Evolutionary conservation across 768 basidiomycete species (phyloP).

Genomic region (Leccinum disarticulatum): DNA sequence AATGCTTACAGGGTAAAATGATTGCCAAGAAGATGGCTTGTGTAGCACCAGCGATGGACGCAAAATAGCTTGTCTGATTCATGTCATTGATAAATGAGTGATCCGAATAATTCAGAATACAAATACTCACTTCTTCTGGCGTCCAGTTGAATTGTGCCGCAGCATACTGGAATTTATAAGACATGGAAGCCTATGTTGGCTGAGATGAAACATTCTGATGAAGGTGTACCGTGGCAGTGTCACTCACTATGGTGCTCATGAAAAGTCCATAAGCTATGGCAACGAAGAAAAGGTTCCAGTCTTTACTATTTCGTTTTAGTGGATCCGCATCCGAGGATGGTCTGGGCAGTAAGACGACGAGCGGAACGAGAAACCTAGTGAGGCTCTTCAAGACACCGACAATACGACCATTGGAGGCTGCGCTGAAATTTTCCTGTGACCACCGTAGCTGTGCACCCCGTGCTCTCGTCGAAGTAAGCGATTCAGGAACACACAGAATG

Average conservation of each 20-base stretch:
- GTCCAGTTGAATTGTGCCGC: constrained; percentile 62
- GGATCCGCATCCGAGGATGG: constrained; percentile 34
- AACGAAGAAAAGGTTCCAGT: constrained; percentile 67
- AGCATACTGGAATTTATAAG: constrained; percentile 66
- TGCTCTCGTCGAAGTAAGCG: constrained; percentile 55
- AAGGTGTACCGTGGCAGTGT: neutral
- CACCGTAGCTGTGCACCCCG: constrained; percentile 20
- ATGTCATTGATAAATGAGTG: neutral
- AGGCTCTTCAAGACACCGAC: constrained; percentile 37
- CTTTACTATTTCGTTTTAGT: constrained; percentile 42
- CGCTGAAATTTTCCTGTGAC: constrained; percentile 12
- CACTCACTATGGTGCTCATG: constrained; percentile 46
- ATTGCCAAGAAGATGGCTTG: constrained; percentile 57
- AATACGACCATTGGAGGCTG: neutral
- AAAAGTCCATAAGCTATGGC: constrained; percentile 51
- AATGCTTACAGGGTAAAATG: constrained; percentile 58
- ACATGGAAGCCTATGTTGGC: constrained; percentile 48
- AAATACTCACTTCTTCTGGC: constrained; percentile 53
- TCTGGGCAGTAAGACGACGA: constrained; percentile 61
- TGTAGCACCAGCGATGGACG: constrained; percentile 52
- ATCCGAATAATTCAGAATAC: neutral
- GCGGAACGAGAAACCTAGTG: constrained; percentile 68
- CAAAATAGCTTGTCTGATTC: constrained; percentile 68
- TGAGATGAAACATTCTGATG: neutral
- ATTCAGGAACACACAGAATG: constrained; percentile 72